phyloP scores from a whole-genome alignment of 306 rosid genomes.

The Cicer judaicum region DNA sequence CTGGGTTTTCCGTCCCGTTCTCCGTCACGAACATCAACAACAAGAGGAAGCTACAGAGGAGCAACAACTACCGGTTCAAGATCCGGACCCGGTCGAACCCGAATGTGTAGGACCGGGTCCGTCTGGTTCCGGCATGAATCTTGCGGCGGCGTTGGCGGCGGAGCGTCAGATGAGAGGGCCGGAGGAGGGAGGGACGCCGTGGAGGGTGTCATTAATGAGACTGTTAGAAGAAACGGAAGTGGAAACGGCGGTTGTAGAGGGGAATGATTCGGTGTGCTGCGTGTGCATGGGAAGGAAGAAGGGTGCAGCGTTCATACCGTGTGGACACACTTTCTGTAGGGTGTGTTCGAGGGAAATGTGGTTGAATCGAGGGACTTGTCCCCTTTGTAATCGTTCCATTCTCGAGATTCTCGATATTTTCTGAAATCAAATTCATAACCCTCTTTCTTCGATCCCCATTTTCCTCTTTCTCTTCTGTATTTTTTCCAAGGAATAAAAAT shows the following conservation, averaged over 20 bases:
- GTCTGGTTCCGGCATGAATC: slow-evolving; percentile 70
- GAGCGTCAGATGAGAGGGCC: slow-evolving; percentile 73
- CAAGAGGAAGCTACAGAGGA: slow-evolving; percentile 18
- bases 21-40: slow-evolving; percentile 40
- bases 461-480: not conserved
- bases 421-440: slow-evolving; percentile 37
- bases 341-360: slow-evolving; percentile 97
- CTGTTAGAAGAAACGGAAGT: slow-evolving; percentile 71
- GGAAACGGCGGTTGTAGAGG: slow-evolving; percentile 26
- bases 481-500: not conserved
- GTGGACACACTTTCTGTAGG: slow-evolving; percentile 97
- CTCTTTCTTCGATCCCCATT: slow-evolving; percentile 10
- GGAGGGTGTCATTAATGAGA: slow-evolving; percentile 81
- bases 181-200: slow-evolving; percentile 59
- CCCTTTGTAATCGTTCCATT: slow-evolving; percentile 93
- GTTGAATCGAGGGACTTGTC: slow-evolving; percentile 89
- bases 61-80: slow-evolving; percentile 37
- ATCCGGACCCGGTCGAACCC: slow-evolving; percentile 42
- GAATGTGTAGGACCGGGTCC: slow-evolving; percentile 50
- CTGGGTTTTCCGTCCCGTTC: slow-evolving; percentile 64
- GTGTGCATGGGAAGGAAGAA: slow-evolving; percentile 92
- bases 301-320: slow-evolving; percentile 95
- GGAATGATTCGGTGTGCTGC: slow-evolving; percentile 84
- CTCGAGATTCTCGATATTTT: slow-evolving; percentile 91
- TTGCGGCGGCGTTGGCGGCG: slow-evolving; percentile 92